Evolutionary conservation across 306 rosid species (phyloP).

Genomic region (Vigna unguiculata): DNA sequence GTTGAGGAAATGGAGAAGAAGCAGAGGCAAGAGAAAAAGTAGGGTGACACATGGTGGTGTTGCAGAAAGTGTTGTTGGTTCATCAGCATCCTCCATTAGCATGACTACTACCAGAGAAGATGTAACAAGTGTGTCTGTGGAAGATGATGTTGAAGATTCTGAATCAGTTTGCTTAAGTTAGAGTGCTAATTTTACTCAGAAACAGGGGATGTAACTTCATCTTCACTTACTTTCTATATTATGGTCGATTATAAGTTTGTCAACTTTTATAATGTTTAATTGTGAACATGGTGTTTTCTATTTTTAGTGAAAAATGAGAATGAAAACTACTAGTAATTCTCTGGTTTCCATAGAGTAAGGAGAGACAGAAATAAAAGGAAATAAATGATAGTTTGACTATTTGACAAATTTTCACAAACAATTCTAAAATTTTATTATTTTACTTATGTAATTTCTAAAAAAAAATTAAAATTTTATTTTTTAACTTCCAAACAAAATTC

Average conservation of each 20-base stretch:
- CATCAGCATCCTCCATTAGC: constrained; percentile 63
- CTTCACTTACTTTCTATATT: background rate
- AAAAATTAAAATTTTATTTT: too few relatives aligned
- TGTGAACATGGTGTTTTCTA: background rate
- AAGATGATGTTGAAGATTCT: constrained; percentile 71
- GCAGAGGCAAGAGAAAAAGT: constrained; percentile 71
- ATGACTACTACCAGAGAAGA: constrained; percentile 59
- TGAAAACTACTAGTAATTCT: too few relatives aligned
- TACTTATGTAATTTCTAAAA: too few relatives aligned
- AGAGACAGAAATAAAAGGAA: too few relatives aligned
- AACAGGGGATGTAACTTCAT: background rate
- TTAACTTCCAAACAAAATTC: too few relatives aligned
- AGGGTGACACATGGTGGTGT: constrained; percentile 35
- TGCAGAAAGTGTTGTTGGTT: constrained; percentile 55
- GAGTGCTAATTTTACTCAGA: background rate
- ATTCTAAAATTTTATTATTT: too few relatives aligned
- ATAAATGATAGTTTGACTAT: too few relatives aligned
- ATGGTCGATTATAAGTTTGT: background rate
- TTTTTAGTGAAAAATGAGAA: too few relatives aligned
- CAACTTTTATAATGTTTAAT: background rate
- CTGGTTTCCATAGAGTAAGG: too few relatives aligned
- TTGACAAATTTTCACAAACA: too few relatives aligned
- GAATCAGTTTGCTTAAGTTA: constrained; percentile 65
- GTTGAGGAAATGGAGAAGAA: constrained; percentile 63
- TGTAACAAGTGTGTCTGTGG: constrained; percentile 45